Base-by-base conservation (phyloP, 164 flowering plant genomes). In the Brasenia schreberi region DNA sequence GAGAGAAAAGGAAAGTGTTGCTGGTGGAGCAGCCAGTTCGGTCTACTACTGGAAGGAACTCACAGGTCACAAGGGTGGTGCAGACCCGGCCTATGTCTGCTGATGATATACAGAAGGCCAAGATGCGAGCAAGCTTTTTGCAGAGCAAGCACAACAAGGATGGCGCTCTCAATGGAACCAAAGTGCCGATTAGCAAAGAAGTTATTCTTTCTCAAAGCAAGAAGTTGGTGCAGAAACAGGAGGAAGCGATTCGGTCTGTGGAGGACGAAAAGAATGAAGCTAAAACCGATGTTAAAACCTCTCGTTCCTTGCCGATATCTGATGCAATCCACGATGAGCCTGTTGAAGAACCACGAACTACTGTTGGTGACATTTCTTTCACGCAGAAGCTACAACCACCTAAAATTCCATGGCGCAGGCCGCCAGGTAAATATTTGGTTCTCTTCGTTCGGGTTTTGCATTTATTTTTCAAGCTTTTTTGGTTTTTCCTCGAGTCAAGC, bases 91-190 rank as follows among this genome's bases (percentile, higher is more conserved):
- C 99, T 39, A 83, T 95, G 81, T 89, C 99, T 42, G 85, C 94
- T 49, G 99, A 95, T 79, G 99, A 95, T 73, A 95, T 95, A 62
- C 93, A 92, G 66, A 95, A 95, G 71, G 99, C 99, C 62, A 95
- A 95, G 77, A 72, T 88, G 91, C 94, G 96, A 19, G 97, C 94
- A 18, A 78, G 70, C 9, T 86, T 81, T 77, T 81, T 87, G 97
- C 88, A 87, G 77, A 81, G 78, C 77, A 92, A 92, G 73, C 74
- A 87, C 75, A 88, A 87, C 5, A 89, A 86, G 71, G 69, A 56
- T 53, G 79, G 70, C 67, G 43, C 69, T 39, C 56, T 77, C 61
- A 81, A 66, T 19, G 69, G 52, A 56, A 58, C 44, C 59, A 71
- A 69, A 18, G n/a, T 61, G 19, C 63, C 56, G 12, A 9, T 69